A percentile compares a stretch with the other conserved stretches of the same genome.
Evolutionary conservation across 441 rosid genomes (phyloP).

Genomic region (California macrophylla): DNA sequence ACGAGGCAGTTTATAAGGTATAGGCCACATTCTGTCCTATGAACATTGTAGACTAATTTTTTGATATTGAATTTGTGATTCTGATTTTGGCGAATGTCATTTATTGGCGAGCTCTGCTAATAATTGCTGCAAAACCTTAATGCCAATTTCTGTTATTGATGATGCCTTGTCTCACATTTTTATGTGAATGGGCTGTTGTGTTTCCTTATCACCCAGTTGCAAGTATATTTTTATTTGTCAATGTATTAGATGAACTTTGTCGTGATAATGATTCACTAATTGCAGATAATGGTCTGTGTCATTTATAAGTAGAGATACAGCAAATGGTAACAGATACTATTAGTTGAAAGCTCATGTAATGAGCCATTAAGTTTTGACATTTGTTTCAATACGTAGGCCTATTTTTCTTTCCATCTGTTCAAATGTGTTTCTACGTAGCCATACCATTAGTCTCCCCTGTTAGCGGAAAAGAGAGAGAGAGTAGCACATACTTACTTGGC

Average conservation of each 20-base stretch:
- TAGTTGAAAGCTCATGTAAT: background rate
- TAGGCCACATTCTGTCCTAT: conserved; percentile 11
- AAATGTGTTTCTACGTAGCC: background rate
- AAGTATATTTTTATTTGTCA: background rate
- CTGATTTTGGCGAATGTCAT: conserved; percentile 11
- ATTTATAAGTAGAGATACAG: background rate
- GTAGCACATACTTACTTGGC: background rate
- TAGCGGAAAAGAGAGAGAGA: background rate
- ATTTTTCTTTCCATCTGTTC: background rate
- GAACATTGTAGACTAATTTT: conserved; percentile 1
- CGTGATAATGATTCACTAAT: background rate
- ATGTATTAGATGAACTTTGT: background rate
- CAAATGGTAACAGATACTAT: background rate
- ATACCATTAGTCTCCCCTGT: background rate
- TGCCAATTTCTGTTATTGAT: background rate
- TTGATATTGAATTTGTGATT: background rate
- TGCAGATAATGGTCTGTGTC: background rate
- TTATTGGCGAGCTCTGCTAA: conserved; percentile 1
- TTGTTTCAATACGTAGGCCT: background rate
- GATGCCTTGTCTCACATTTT: background rate
- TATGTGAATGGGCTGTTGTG: background rate
- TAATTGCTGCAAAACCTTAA: background rate
- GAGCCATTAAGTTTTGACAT: background rate
- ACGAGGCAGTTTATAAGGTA: conserved; percentile 82
- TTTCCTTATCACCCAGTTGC: background rate